Conservation (phyloP, 345 rosid genomes). For the Moricandia moricandioides region DNA sequence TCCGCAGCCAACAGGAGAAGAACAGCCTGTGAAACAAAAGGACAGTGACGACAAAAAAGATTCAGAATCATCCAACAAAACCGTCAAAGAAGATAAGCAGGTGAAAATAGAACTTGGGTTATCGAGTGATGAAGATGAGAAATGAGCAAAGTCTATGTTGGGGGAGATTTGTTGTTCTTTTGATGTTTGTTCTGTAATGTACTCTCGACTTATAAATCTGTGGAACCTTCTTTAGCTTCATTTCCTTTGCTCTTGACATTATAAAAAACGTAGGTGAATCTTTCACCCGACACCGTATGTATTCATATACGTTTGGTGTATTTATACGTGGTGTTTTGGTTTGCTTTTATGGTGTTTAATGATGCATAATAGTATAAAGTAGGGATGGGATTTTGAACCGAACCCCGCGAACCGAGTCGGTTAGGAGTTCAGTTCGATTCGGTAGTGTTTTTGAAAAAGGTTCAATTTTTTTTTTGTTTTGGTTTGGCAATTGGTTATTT, state of each 20-base stretch:
- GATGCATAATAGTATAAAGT: too few relatives aligned
- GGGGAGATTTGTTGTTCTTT: not conserved
- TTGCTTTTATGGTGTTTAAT: not conserved
- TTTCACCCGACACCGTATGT: constrained; percentile 12
- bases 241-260: not conserved
- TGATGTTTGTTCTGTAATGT: constrained; percentile 13
- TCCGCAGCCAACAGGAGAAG: constrained; percentile 18
- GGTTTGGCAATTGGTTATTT: too few relatives aligned
- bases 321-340: constrained; percentile 9
- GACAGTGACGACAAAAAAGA: not conserved
- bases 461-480: too few relatives aligned
- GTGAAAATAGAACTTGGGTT: constrained; percentile 36
- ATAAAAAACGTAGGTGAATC: constrained; percentile 10
- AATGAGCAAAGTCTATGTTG: constrained; percentile 14
- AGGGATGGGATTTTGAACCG: too few relatives aligned
- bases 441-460: too few relatives aligned
- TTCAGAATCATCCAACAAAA: constrained; percentile 17
- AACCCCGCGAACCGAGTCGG: too few relatives aligned
- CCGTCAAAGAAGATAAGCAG: constrained; percentile 16
- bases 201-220: not conserved
- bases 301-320: constrained; percentile 13
- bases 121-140: constrained; percentile 38
- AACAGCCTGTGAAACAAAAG: constrained; percentile 1
- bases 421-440: too few relatives aligned
- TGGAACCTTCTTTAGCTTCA: constrained; percentile 11